phyloP scores from a whole-genome alignment of 1,284 basidiomycete species.

The Malassezia obtusa region DNA sequence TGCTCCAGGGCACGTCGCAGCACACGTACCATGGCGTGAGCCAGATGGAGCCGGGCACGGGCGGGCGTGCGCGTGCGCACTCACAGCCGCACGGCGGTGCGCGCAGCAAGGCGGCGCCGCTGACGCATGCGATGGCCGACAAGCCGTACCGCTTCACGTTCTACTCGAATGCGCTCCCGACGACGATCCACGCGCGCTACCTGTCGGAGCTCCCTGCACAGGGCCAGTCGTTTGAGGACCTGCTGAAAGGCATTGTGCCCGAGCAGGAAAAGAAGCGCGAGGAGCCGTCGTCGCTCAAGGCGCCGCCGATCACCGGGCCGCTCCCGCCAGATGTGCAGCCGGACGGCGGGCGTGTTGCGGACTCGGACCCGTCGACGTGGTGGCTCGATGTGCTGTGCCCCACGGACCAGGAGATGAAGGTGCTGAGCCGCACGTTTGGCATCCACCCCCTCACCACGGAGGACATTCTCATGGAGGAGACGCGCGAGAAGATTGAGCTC shows the following conservation, averaged over 20 bases:
- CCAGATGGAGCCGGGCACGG: background rate
- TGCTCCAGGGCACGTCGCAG: conserved; percentile 6
- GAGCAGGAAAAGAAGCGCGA: background rate
- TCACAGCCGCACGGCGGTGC: background rate
- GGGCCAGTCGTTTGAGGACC: conserved; percentile 81
- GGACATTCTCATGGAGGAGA: conserved; percentile 98
- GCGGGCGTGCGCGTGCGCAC: background rate
- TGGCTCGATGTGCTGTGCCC: conserved; percentile 93
- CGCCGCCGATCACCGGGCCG: background rate
- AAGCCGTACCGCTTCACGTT: conserved; percentile 95
- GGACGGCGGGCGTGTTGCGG: background rate
- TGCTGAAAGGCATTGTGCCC: conserved; percentile 60
- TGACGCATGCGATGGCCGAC: conserved; percentile 19
- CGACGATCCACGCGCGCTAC: conserved; percentile 88
- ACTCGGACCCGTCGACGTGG: conserved; percentile 72
- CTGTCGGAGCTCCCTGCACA: conserved; percentile 87
- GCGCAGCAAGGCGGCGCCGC: background rate
- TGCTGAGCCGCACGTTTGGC: conserved; percentile 66
- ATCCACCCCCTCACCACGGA: conserved; percentile 98
- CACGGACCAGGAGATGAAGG: conserved; percentile 96
- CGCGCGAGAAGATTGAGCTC: conserved; percentile 97
- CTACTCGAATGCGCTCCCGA: conserved; percentile 84
- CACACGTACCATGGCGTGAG: conserved; percentile 4
- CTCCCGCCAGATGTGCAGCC: background rate
- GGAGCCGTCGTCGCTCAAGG: background rate